Percentiles rank a stretch among this genome's conserved stretches.
Evolutionary conservation across 139 green algal species (phyloP).

Genomic region (Yamagishiella unicocca): DNA sequence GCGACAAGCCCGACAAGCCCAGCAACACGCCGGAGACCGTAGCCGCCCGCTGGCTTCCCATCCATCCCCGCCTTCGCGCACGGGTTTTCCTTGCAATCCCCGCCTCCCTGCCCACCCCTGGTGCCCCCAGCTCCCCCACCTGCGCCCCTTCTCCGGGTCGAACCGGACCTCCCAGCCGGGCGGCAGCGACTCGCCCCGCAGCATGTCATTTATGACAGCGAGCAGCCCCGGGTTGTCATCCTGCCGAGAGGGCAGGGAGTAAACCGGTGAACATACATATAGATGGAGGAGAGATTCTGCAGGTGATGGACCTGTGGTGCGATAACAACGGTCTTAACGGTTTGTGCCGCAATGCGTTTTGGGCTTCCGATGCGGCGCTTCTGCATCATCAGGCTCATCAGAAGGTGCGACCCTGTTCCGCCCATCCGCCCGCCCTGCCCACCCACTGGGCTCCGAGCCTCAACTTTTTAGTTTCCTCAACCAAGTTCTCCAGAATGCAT

Average conservation of each 20-base stretch:
- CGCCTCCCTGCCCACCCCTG: background rate
- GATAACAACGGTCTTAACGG: too few relatives aligned
- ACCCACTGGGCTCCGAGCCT: too few relatives aligned
- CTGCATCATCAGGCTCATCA: too few relatives aligned
- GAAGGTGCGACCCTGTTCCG: too few relatives aligned
- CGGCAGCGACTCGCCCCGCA: slow-evolving; percentile 62
- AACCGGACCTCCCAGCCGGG: slow-evolving; percentile 51
- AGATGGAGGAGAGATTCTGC: background rate
- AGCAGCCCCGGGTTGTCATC: slow-evolving; percentile 40
- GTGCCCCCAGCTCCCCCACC: background rate
- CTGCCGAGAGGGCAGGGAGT: background rate
- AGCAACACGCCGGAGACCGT: too few relatives aligned
- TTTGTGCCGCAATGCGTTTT: too few relatives aligned
- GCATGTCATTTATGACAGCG: slow-evolving; percentile 54
- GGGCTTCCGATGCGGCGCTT: too few relatives aligned
- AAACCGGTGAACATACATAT: background rate
- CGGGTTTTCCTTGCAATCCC: background rate
- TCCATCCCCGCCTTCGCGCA: background rate
- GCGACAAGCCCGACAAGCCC: too few relatives aligned
- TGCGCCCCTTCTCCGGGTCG: slow-evolving; percentile 6
- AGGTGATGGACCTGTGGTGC: background rate
- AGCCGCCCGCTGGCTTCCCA: background rate
- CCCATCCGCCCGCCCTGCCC: too few relatives aligned
- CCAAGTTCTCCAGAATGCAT: too few relatives aligned
- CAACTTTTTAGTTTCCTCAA: too few relatives aligned